Evolutionary conservation across 2,329 filamentous ascomycete species (phyloP), one percentile per base, ranked within the genome.

Genomic region (Fonsecaea pugnacius): DNA sequence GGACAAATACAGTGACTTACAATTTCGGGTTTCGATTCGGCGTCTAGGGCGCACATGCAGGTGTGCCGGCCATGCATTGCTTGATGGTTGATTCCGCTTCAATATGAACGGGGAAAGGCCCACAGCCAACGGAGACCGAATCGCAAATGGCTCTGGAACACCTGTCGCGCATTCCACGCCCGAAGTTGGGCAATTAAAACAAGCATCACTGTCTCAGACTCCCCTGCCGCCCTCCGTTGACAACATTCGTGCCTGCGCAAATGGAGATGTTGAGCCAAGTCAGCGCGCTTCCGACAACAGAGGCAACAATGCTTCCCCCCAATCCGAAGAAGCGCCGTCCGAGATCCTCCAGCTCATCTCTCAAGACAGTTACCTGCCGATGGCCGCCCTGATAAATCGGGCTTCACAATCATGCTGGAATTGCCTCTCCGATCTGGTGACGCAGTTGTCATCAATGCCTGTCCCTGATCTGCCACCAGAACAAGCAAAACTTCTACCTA

Each of bases 351-450:
- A 65, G 14, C 52, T 68, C 14, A 64, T 71, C 32, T 62, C 67
- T n/a, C 65, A 67, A 48, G 70, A 70, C 33, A 66, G 61, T 40
- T 71, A 71, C 75, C 84, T 94, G 62, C 88, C 91, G 3, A 83
- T 98, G 21, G 87, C 88, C 4, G 84, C 84, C 14, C 80, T 99
- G 52, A 83, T 98, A 58, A 85, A 87, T 68, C 88, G 95, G 70
- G 84, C 95, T 40, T 89, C 91, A 36, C 92, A 97, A 76, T 87
- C 89, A 72, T 92, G 91, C 55, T 93, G 93, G 77, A 91, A 91
- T 74, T 86, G 89, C 60, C 82, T 98, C 35, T 83, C 86, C 55
- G 88, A 90, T 8, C 83, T 89, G 66, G 84, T 97, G 50, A 79
- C 83, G 40, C 85, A 89, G 64, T 79, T 97, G 76, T 87, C 89